Evolutionary conservation across 352 stramenopile species (phyloP), one percentile per base, ranked within the genome.

Genomic region (Phytophthora rubi): DNA sequence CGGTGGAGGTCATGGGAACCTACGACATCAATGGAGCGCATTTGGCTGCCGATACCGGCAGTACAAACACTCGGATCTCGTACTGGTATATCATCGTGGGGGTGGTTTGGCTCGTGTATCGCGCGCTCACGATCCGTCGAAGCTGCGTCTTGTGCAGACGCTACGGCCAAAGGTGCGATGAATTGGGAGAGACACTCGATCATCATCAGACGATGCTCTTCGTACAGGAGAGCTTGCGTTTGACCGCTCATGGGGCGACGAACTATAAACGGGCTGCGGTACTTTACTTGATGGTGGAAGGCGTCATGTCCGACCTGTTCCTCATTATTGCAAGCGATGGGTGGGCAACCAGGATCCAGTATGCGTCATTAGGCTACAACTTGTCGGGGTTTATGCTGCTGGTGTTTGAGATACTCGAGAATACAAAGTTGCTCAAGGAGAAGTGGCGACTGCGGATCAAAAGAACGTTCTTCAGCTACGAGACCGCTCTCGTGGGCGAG

Each of bases 361-460:
- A 66, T 35, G 59, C 59, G 4, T 66, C 59, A 0, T 60, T 66
- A 52, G 59, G 49, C 35, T 66, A 66, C 49, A 66, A 66, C 23
- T 30, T 66, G 16, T 66, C 59, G 5, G 48, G 59, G 3, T 53
- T 66, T 28, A 59, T 65, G 59, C 18, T 66, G 15, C 2, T 66
- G 7, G 13, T 68, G 18, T 62, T 62, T 28, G 51, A 68, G 16
- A 68, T 62, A 21, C 3, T 68, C 7, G 61, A 56, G 61, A 55
- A 28, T n/a, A 60, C 32, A 28, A 32, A 16, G 15, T 53, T 47
- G 23, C 15, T 66, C 3, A 45, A 15, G 4, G 59, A 66, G 13
- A 66, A 42, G 13, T 66, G 59, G 59, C 18, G 59, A 28, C 32
- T 66, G n/a, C 51, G 33, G 10, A 28, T 66, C 5, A 66, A 66